These are phyloP conservation scores for Glycine latifolia DNA, from an alignment of 306 rosid species.

Conservation along the genomic window DNA sequence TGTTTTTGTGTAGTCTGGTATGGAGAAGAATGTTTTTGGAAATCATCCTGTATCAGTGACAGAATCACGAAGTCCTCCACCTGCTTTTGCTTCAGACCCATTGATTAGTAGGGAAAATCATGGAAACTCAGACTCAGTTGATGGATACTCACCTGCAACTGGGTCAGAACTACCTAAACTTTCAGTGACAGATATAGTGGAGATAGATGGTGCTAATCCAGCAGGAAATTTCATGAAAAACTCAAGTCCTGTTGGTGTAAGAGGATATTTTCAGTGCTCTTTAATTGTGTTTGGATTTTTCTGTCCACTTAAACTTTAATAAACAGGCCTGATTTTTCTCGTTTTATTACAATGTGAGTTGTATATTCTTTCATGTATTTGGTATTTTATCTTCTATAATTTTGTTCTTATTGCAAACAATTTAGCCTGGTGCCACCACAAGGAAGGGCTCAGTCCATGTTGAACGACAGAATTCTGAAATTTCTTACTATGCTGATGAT, in stretches of 20 bases:
- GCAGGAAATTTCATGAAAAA: slow-evolving; percentile 67
- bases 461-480: slow-evolving; percentile 90
- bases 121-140: slow-evolving; percentile 56
- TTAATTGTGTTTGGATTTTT: slow-evolving; percentile 36
- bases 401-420: slow-evolving; percentile 47
- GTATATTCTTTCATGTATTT: slow-evolving; percentile 27
- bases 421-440: slow-evolving; percentile 96
- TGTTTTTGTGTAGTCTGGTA: slow-evolving; percentile 80
- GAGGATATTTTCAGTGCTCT: slow-evolving; percentile 46
- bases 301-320: slow-evolving; percentile 20
- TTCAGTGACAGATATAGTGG: slow-evolving; percentile 73
- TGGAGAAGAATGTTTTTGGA: slow-evolving; percentile 94
- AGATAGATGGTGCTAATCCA: slow-evolving; percentile 74
- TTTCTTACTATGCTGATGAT: slow-evolving; percentile 92
- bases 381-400: slow-evolving; percentile 36
- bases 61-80: slow-evolving; percentile 81
- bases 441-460: slow-evolving; percentile 75
- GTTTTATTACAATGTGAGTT: slow-evolving; percentile 31
- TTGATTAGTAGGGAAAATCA: slow-evolving; percentile 59
- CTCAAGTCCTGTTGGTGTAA: slow-evolving; percentile 89
- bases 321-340: slow-evolving; percentile 17
- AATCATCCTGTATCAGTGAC: slow-evolving; percentile 78
- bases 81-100: slow-evolving; percentile 93
- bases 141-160: slow-evolving; percentile 27
- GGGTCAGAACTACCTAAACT: slow-evolving; percentile 65